phyloP scores from a whole-genome alignment of 2,329 filamentous ascomycete genomes.

The Fusarium goolgardi region DNA sequence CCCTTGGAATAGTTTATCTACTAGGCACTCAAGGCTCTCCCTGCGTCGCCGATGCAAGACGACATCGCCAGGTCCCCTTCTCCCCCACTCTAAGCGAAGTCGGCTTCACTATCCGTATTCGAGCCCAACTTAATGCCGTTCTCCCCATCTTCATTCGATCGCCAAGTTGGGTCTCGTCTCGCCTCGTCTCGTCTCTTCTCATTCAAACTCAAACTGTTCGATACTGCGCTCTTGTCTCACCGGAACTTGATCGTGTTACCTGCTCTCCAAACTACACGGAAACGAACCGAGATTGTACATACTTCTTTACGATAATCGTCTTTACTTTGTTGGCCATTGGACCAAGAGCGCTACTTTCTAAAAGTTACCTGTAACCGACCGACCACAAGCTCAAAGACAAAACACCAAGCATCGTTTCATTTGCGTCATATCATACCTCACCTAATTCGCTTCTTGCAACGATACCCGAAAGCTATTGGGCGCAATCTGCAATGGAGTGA shows the following conservation, averaged over 20 bases:
- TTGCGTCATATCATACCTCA: constrained; percentile 25
- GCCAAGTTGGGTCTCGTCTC: not conserved
- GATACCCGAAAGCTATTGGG: constrained; percentile 10
- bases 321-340: constrained; percentile 5
- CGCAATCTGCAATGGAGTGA: constrained; percentile 36
- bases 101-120: constrained; percentile 10
- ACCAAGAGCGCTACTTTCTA: constrained; percentile 2
- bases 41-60: constrained; percentile 5
- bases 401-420: constrained; percentile 15
- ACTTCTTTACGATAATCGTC: constrained; percentile 11
- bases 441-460: constrained; percentile 31
- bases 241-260: not conserved
- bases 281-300: constrained; percentile 16
- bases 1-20: constrained; percentile 1
- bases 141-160: not conserved
- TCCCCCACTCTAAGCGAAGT: constrained; percentile 5
- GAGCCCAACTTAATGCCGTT: constrained; percentile 8
- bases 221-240: not conserved
- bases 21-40: constrained; percentile 5
- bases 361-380: constrained; percentile 1
- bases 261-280: not conserved
- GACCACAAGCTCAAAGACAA: constrained; percentile 17
- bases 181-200: not conserved
- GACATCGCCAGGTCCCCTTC: constrained; percentile 6
- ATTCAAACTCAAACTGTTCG: not conserved